Evolutionary conservation across 2,329 filamentous ascomycete genomes (phyloP).

Genomic region (Aspergillus candidus): DNA sequence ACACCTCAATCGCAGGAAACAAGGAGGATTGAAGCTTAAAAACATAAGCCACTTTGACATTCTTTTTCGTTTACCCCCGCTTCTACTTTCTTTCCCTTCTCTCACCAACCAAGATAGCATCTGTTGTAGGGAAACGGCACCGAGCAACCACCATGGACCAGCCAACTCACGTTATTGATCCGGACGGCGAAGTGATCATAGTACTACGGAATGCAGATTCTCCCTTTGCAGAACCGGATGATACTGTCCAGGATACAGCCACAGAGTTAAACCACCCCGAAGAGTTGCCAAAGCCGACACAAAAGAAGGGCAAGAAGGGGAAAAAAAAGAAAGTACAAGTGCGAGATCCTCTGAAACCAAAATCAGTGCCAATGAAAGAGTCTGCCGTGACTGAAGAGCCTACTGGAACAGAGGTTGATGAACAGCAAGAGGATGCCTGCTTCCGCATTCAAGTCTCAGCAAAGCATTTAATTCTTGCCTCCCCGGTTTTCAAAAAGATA

Average conservation of each 20-base stretch:
- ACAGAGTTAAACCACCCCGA: neutral
- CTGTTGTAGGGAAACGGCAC: neutral
- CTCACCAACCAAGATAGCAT: no score
- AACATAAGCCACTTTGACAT: no score
- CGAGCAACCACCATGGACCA: neutral
- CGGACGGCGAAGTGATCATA: constrained; percentile 4
- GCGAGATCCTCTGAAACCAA: no score
- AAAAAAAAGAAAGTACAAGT: no score
- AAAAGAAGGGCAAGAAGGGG: no score
- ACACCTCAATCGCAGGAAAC: no score
- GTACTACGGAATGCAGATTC: neutral
- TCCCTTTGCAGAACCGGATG: neutral
- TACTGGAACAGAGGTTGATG: neutral
- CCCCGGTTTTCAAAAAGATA: constrained; percentile 14
- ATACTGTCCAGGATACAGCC: neutral
- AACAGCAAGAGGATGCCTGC: neutral
- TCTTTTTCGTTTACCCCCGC: no score
- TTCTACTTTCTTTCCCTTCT: no score
- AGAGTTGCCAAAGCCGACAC: neutral
- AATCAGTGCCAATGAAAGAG: neutral
- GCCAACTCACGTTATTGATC: constrained; percentile 4
- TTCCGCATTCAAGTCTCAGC: constrained; percentile 19
- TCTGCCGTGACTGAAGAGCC: no score
- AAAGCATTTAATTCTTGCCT: constrained; percentile 18
- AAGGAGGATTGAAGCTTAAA: no score